A percentile compares a stretch with the other conserved stretches of the same genome.
phyloP scores from a whole-genome alignment of 2,329 filamentous ascomycete genomes.

The Emergomyces pasteurianus region DNA sequence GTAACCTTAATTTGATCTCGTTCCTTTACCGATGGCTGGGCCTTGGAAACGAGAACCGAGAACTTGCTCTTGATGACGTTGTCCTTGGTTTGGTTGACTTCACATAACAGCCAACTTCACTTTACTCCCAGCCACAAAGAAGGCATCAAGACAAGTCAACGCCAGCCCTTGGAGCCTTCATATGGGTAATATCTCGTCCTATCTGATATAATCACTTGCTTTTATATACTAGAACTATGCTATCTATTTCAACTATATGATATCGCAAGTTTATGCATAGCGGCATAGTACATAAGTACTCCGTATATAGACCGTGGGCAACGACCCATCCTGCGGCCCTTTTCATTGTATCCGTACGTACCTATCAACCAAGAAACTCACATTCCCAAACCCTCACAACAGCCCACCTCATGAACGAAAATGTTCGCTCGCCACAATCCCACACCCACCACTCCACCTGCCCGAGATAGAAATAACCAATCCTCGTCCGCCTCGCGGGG shows the following conservation, averaged over 20 bases:
- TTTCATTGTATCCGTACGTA: not conserved
- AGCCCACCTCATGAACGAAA: not conserved
- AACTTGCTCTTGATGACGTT: not conserved
- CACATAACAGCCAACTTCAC: not conserved
- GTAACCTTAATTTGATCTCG: not conserved
- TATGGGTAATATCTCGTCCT: not conserved
- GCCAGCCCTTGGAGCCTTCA: not conserved
- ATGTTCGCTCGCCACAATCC: not conserved
- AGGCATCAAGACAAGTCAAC: not conserved
- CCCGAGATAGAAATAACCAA: not conserved
- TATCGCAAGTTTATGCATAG: not conserved
- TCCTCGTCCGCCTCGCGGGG: not conserved
- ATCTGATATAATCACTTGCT: not conserved
- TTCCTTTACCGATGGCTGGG: not conserved
- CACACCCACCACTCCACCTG: not conserved
- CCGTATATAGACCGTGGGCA: no score
- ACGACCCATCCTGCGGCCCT: not conserved
- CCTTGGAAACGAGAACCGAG: no score
- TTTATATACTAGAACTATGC: no score
- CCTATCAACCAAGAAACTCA: no score
- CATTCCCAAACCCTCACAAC: not conserved
- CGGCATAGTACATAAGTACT: not conserved
- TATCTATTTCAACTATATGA: not conserved
- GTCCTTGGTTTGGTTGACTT: not conserved
- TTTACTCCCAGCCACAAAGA: not conserved